A percentile compares a stretch with the other conserved stretches of the same genome.
Evolutionary conservation across 2,329 filamentous ascomycete genomes (phyloP).

Genomic region (Myriosclerotinia scirpicola): DNA sequence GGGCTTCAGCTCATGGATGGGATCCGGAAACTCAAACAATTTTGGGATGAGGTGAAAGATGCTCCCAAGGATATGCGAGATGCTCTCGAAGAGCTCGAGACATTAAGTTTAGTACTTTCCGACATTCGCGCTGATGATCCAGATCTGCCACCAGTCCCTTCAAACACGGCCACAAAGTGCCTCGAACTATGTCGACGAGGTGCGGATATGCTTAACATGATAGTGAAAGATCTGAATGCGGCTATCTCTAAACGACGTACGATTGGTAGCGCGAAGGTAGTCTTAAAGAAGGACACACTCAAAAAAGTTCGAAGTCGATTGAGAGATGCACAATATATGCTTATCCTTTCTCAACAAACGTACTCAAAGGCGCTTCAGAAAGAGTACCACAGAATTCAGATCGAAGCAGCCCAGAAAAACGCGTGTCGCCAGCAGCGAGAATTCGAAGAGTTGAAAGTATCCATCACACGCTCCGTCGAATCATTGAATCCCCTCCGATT

Average conservation of each 20-base stretch:
- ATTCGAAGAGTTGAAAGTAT: background rate
- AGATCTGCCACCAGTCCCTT: background rate
- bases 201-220: background rate
- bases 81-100: background rate
- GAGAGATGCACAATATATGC: constrained; percentile 1
- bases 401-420: background rate
- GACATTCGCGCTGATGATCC: background rate
- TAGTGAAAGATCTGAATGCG: background rate
- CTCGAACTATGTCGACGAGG: background rate
- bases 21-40: constrained; percentile 6
- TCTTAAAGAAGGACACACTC: background rate
- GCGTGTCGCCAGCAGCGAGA: background rate
- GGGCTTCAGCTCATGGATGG: constrained; percentile 2
- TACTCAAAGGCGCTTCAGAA: background rate
- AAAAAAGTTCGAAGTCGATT: constrained; percentile 5
- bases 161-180: background rate
- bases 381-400: constrained; percentile 3
- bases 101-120: background rate
- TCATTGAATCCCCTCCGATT: background rate
- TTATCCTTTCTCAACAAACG: background rate
- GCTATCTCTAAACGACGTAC: background rate
- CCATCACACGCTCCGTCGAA: background rate
- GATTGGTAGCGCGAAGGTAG: background rate
- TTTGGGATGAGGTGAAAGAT: constrained; percentile 7
- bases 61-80: constrained; percentile 6